Evolutionary conservation across 2,329 filamentous ascomycete genomes (phyloP).

Genomic region (Beauveria bassiana): DNA sequence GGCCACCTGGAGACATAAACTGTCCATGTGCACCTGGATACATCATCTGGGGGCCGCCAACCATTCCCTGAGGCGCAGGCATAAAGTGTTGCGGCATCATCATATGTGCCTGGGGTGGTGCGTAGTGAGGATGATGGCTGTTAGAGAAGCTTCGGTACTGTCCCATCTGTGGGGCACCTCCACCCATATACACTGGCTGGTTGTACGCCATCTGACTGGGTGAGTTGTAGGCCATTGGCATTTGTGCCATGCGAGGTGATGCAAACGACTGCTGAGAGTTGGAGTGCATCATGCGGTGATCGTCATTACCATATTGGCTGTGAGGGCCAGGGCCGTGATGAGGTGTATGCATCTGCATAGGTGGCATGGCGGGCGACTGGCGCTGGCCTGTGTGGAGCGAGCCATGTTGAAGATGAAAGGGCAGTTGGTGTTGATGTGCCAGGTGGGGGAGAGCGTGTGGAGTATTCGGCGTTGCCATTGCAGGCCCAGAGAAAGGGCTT

Average conservation of each 20-base stretch:
- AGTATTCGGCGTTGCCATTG: slow-evolving; percentile 61
- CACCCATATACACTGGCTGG: slow-evolving; percentile 65
- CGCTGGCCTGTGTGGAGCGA: slow-evolving; percentile 59
- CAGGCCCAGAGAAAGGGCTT: slow-evolving; percentile 44
- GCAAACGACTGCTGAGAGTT: slow-evolving; percentile 79
- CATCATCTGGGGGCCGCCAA: slow-evolving; percentile 70
- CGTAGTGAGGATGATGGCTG: slow-evolving; percentile 52
- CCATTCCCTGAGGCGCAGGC: slow-evolving; percentile 62
- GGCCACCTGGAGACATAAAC: slow-evolving; percentile 54
- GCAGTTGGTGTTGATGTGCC: slow-evolving; percentile 76
- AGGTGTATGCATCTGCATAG: slow-evolving; percentile 68
- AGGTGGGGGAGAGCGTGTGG: slow-evolving; percentile 64
- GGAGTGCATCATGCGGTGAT: slow-evolving; percentile 82
- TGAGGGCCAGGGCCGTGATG: slow-evolving; percentile 62
- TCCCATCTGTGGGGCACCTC: slow-evolving; percentile 61
- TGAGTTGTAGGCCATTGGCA: slow-evolving; percentile 62
- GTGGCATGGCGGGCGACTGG: slow-evolving; percentile 66
- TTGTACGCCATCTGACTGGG: slow-evolving; percentile 64
- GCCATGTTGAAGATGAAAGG: slow-evolving; percentile 72
- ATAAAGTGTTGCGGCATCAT: slow-evolving; percentile 80
- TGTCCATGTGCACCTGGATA: slow-evolving; percentile 60
- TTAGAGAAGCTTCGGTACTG: slow-evolving; percentile 65
- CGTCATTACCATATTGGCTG: slow-evolving; percentile 65
- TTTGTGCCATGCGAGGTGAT: slow-evolving; percentile 69
- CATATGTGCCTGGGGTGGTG: slow-evolving; percentile 66